Evolutionary conservation across 192 early-diverging fungal species (phyloP), one percentile per base, ranked within the genome.

Genomic region (Coemansia sp.): DNA sequence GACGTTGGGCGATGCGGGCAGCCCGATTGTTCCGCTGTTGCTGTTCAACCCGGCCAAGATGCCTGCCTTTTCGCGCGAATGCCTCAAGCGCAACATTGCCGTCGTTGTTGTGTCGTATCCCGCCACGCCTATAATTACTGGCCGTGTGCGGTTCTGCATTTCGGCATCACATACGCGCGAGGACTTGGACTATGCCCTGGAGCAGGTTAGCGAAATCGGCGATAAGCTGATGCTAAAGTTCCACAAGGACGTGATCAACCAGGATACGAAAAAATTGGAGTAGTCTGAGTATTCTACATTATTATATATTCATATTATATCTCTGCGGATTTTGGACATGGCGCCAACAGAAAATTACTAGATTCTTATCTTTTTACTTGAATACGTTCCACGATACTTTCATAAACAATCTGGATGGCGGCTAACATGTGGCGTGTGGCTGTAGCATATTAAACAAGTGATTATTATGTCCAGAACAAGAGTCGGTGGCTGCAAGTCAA

Each of bases 101-200:
- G 93, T 97, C 12, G 94, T 96, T 20, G 97, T 99, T 1, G 97
- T 99, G 3, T 94, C 92, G 42, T 95, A 96, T 75, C 97, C 95
- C 3, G 97, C 95, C 12, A 99, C 97, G 4, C 94, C 97, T 15
- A 95, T 97, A 58, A 93, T 99, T 62, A 91, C 92, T 1, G 89
- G 89, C 4, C 86, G 96, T 51, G 95, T 96, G 40, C 83, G 96
- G 48, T 95, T 98, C 86, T 98, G 96, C 77, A 78, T 98, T 54
- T 90, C 88, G 55, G 90, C 95, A 1, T 87, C 95, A 12, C 96
- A 98, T 60, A 93, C 93, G 2, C 88, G 90, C 67, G 92, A 93
- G 64, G 96, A 98, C 71, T 71, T 98, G 54, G 89, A 92, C 66
- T 82, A 85, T 72, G 88, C 88, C 15, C 72, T 93, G 44, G 81